Conservation (phyloP, 257 asterid genomes). For the Craterostigma plantagineum region DNA sequence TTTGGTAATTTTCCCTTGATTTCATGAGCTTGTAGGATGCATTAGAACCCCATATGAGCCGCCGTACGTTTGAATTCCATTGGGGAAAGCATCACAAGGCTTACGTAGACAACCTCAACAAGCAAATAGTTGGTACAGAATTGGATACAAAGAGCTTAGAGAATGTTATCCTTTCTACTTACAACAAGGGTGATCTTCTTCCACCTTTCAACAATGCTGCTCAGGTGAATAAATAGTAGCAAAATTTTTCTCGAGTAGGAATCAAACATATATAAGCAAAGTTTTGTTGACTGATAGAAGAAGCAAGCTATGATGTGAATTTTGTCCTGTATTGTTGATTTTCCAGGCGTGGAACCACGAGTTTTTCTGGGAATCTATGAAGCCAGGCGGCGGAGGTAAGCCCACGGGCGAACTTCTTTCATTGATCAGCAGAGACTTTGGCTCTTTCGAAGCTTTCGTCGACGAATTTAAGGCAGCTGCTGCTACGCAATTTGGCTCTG, state of each 20-base stretch:
- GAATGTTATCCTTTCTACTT: slow-evolving; percentile 42
- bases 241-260: not conserved
- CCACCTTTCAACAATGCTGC: slow-evolving; percentile 96
- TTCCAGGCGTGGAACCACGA: slow-evolving; percentile 80
- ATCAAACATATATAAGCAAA: no score
- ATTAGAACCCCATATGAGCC: slow-evolving; percentile 89
- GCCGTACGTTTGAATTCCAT: slow-evolving; percentile 70
- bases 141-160: slow-evolving; percentile 52
- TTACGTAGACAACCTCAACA: slow-evolving; percentile 83
- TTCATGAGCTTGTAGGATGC: slow-evolving; percentile 37
- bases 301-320: no score
- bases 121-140: slow-evolving; percentile 74
- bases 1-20: not conserved
- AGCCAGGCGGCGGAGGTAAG: slow-evolving; percentile 85
- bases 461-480: slow-evolving; percentile 77
- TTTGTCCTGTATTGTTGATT: not conserved
- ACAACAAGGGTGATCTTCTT: slow-evolving; percentile 73
- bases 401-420: slow-evolving; percentile 61
- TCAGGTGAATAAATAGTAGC: slow-evolving; percentile 37
- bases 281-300: no score
- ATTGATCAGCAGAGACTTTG: slow-evolving; percentile 74
- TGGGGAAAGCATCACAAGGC: slow-evolving; percentile 97
- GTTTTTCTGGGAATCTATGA: slow-evolving; percentile 94
- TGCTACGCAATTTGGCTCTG: slow-evolving; percentile 83
- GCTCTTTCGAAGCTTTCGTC: slow-evolving; percentile 65